These are phyloP conservation scores for Cynanchum wilfordii DNA, from an alignment of 257 asterid genomes.

Conservation along the genomic window DNA sequence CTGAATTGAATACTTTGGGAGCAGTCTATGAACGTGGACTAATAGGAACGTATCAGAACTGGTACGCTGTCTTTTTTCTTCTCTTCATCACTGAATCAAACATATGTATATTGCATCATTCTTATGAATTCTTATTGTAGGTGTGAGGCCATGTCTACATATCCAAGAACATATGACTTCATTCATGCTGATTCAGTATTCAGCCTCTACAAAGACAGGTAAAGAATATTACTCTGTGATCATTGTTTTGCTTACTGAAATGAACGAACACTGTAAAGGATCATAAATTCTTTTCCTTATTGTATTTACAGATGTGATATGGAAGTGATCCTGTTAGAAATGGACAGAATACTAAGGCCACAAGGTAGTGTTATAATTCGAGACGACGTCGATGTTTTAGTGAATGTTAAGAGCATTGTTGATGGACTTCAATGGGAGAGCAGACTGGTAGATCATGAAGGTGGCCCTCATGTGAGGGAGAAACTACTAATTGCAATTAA, in stretches of 20 bases:
- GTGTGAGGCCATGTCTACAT: conserved; percentile 96
- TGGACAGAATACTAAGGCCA: conserved; percentile 82
- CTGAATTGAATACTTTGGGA: conserved; percentile 56
- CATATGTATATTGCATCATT: neutral
- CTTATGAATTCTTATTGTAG: conserved; percentile 23
- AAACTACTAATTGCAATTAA: conserved; percentile 79
- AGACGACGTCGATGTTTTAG: conserved; percentile 72
- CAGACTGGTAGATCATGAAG: conserved; percentile 82
- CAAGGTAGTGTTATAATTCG: conserved; percentile 78
- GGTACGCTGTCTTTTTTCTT: conserved; percentile 33
- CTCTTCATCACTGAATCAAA: neutral
- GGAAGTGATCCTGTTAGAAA: conserved; percentile 70
- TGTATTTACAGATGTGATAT: conserved; percentile 58
- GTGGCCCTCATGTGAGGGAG: conserved; percentile 74
- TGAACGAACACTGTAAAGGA: neutral
- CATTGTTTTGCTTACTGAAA: neutral
- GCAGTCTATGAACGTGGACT: conserved; percentile 81
- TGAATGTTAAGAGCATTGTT: conserved; percentile 49
- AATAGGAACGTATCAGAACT: conserved; percentile 82
- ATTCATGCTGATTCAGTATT: conserved; percentile 70
- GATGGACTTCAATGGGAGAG: conserved; percentile 79
- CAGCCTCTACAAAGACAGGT: conserved; percentile 73
- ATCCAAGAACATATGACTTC: conserved; percentile 91
- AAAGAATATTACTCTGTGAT: neutral
- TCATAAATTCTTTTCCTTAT: neutral